Evolutionary conservation across 2,329 filamentous ascomycete species (phyloP), one percentile per base, ranked within the genome.

Genomic region (Penicillium polonicum): DNA sequence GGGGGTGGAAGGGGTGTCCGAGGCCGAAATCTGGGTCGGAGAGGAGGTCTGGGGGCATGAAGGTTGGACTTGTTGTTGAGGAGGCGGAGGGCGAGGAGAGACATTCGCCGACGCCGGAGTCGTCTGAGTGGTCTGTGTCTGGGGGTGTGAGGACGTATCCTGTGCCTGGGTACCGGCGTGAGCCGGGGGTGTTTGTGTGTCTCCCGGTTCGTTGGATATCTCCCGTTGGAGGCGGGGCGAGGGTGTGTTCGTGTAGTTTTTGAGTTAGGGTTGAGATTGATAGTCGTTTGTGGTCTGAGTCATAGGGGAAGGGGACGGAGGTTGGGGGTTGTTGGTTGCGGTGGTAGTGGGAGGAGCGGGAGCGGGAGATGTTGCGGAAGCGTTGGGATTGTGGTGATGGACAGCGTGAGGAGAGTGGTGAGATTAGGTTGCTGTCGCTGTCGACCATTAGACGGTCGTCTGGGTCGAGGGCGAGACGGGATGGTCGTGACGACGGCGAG

Each of bases 71-170:
- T 59, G 71, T 19, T 60, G 70, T 64, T 63, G 68, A 49, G 60
- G 69, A 86, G 56, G 90, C 88, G 58, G 82, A 86, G 57, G 75
- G 79, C 5, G 78, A 78, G 48, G 85, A 88, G 71, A 79, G 79
- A 60, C 64, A 66, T 31, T 65, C 48, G 21, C 68, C 42, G 19
- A 69, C 67, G 39, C 73, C 70, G n/a, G 74, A 72, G 45, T 74
- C 72, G n/a, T 57, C 55, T 5, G 42, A 45, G 33, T 70, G 70
- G 59, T 75, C 73, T 21, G 72, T 74, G 56, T 74, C 73, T 7
- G 73, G 73, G 4, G 73, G 72, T 1, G 73, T 76, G 21, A 76
- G 64, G 58, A 74, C 63, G 43, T 72, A 73, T 25, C 65, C 68
- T 17, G 44, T 33, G 36, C 45, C 45, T 4, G 25, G 25, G 44